phyloP scores from a whole-genome alignment of 1,139 yeast genomes.

The Yamadazyma oceani region DNA sequence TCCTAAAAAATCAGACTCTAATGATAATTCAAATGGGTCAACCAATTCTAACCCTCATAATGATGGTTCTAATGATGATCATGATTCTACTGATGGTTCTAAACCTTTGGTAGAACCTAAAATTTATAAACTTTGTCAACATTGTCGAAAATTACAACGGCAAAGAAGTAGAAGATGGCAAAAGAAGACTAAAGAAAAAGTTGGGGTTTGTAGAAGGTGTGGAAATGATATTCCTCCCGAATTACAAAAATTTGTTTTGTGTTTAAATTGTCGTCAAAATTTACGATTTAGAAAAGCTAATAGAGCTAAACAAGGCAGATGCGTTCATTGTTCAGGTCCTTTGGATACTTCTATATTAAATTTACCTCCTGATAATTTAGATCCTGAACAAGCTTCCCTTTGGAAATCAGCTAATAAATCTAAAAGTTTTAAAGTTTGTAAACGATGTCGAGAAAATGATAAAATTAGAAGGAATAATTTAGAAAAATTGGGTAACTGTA shows the following conservation, averaged over 20 bases:
- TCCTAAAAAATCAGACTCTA: conserved; percentile 27
- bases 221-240: conserved; percentile 54
- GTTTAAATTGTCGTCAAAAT: conserved; percentile 58
- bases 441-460: conserved; percentile 62
- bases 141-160: conserved; percentile 63
- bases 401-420: conserved; percentile 1
- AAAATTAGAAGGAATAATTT: conserved; percentile 54
- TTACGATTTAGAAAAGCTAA: conserved; percentile 55
- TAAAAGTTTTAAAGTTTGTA: conserved; percentile 57
- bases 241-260: conserved; percentile 52
- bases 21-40: background rate
- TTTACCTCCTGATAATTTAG: conserved; percentile 19
- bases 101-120: conserved; percentile 45
- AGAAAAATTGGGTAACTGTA: conserved; percentile 60
- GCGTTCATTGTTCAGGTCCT: conserved; percentile 69
- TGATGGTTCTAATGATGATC: conserved; percentile 1
- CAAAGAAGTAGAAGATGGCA: conserved; percentile 67
- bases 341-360: conserved; percentile 45
- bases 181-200: conserved; percentile 55
- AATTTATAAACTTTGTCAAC: conserved; percentile 57
- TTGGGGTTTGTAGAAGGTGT: conserved; percentile 66
- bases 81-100: conserved; percentile 13
- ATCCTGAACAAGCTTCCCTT: conserved; percentile 16
- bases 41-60: no score
- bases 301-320: conserved; percentile 61